phyloP scores from a whole-genome alignment of 495 filamentous ascomycete species.

The Neurospora sp. region DNA sequence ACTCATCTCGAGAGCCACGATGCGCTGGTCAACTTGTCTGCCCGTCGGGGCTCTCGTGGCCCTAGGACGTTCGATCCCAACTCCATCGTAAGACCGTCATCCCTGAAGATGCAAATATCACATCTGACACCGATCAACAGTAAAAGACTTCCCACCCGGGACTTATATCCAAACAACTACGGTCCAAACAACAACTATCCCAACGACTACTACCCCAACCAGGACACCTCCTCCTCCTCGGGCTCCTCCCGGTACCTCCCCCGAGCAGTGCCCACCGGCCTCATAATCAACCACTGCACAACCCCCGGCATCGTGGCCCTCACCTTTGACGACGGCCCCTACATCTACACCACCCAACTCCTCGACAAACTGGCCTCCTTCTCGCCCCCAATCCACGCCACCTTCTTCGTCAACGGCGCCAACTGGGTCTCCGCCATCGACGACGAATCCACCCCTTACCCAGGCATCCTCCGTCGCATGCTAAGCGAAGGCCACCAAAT shows the following conservation, averaged over 20 bases:
- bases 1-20: not conserved
- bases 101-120: not conserved
- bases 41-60: not conserved
- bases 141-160: not conserved
- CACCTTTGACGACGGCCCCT: constrained; percentile 40
- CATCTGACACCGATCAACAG: not conserved
- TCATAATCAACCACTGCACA: constrained; percentile 49
- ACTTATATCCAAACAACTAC: not conserved
- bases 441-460: constrained; percentile 26
- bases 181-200: not conserved
- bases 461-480: constrained; percentile 21
- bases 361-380: constrained; percentile 18
- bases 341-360: constrained; percentile 20
- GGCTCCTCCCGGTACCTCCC: not conserved
- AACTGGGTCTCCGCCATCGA: constrained; percentile 51
- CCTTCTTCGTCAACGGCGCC: constrained; percentile 64
- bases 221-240: not conserved
- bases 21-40: not conserved
- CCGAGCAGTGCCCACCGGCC: constrained; percentile 11
- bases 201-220: not conserved
- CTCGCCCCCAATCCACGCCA: constrained; percentile 48
- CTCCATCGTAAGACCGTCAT: not conserved
- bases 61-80: not conserved
- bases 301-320: constrained; percentile 33
- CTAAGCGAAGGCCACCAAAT: constrained; percentile 21